phyloP scores from a whole-genome alignment of 169 alveolate species.

The Plasmodium vinckei region DNA sequence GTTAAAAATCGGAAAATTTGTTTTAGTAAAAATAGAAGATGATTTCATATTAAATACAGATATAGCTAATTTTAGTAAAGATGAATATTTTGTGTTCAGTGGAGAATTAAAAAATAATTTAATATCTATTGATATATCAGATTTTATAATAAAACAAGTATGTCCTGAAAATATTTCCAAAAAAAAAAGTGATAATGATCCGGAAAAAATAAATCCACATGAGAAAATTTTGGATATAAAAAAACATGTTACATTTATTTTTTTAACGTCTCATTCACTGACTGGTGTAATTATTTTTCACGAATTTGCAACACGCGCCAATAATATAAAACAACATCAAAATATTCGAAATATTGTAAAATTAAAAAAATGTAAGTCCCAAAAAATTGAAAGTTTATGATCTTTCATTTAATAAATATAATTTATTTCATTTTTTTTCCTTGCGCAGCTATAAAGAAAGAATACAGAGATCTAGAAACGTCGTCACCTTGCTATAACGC shows the following conservation, averaged over 20 bases:
- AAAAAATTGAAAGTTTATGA: background rate
- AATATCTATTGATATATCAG: constrained; percentile 25
- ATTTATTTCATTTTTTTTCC: background rate
- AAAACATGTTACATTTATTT: background rate
- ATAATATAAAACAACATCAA: constrained; percentile 3
- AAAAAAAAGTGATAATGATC: background rate
- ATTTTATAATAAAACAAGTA: background rate
- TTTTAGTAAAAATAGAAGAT: constrained; percentile 23
- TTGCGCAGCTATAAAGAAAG: constrained; percentile 10
- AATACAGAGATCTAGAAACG: constrained; percentile 3
- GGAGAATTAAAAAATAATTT: constrained; percentile 59
- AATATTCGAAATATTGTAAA: constrained; percentile 52
- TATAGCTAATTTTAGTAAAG: constrained; percentile 27
- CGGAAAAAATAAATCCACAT: background rate
- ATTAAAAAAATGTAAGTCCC: constrained; percentile 29
- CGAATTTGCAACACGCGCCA: background rate
- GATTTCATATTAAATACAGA: constrained; percentile 7
- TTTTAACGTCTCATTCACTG: constrained; percentile 43
- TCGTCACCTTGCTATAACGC: constrained; percentile 69
- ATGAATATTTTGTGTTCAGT: constrained; percentile 19
- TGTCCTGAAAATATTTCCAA: constrained; percentile 7
- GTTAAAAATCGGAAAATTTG: constrained; percentile 14
- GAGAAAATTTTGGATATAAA: background rate
- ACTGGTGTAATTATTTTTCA: constrained; percentile 36
- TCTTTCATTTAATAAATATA: background rate